Evolutionary conservation across 805 yeast species (phyloP).

Genomic region (Vanderwaltozyma tropicalis): DNA sequence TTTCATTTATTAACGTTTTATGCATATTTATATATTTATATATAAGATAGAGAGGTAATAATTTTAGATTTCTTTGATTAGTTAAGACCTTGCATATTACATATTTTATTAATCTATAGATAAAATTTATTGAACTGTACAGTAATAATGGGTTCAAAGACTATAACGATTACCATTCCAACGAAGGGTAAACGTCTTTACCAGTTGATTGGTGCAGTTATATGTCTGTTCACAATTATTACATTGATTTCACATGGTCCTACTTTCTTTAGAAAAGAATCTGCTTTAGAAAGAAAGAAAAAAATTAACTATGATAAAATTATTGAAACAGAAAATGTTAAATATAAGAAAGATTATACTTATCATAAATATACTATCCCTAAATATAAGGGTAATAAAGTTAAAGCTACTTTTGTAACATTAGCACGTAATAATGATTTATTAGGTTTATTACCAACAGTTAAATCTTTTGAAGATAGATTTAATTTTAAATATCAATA

Average conservation of each 20-base stretch:
- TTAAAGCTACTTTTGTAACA: constrained; percentile 37
- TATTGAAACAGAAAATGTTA: neutral
- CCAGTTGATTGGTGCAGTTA: neutral
- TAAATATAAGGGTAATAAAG: constrained; percentile 7
- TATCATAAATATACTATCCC: constrained; percentile 1
- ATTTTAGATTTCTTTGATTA: too few relatives aligned
- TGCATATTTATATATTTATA: too few relatives aligned
- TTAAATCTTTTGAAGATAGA: constrained; percentile 65
- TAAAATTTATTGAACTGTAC: too few relatives aligned
- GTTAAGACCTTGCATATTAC: too few relatives aligned
- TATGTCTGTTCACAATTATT: neutral
- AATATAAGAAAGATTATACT: constrained; percentile 1
- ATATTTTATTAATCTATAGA: too few relatives aligned
- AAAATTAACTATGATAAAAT: neutral
- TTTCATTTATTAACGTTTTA: too few relatives aligned
- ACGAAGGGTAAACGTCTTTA: neutral
- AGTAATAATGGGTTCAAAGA: neutral
- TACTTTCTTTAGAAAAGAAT: neutral
- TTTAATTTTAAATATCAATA: constrained; percentile 68
- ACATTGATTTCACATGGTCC: constrained; percentile 1
- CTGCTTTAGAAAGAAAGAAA: constrained; percentile 2
- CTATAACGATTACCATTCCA: constrained; percentile 1
- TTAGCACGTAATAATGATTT: constrained; percentile 64
- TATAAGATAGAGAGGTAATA: too few relatives aligned
- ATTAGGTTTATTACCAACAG: constrained; percentile 45